Conservation (phyloP, 2,329 filamentous ascomycete genomes). For the Botrytis sinoallii region DNA sequence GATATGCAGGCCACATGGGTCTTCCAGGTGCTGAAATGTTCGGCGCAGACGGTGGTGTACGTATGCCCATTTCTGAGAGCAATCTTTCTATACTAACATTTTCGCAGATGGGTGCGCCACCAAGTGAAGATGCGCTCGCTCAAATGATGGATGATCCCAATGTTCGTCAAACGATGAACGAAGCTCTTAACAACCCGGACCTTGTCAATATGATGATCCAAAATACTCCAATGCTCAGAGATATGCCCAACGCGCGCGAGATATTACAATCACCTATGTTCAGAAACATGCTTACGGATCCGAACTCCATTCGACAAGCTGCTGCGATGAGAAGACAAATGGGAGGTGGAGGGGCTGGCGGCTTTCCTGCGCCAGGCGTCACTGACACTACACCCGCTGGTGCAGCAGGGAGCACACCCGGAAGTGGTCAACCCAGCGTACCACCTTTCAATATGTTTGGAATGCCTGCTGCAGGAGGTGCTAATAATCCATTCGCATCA, state of each 20-base stretch:
- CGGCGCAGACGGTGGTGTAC: conserved; percentile 88
- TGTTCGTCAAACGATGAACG: conserved; percentile 83
- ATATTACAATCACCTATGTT: conserved; percentile 87
- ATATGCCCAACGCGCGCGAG: conserved; percentile 70
- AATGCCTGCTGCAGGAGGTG: conserved; percentile 37
- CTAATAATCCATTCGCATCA: conserved; percentile 58
- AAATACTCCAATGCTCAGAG: conserved; percentile 77
- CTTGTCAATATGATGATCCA: conserved; percentile 95
- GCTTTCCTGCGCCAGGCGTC: conserved; percentile 86
- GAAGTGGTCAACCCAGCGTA: conserved; percentile 24
- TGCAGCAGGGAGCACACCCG: conserved; percentile 36
- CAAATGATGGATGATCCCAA: conserved; percentile 86
- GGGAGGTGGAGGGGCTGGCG: conserved; percentile 49
- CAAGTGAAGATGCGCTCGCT: conserved; percentile 74
- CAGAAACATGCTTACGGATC: conserved; percentile 89
- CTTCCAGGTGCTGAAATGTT: conserved; percentile 86
- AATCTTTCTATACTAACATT: conserved; percentile 27
- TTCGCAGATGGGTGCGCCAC: conserved; percentile 82
- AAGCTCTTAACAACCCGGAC: conserved; percentile 91
- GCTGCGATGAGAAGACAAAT: conserved; percentile 77
- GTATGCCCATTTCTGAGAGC: conserved; percentile 40
- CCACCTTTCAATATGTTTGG: conserved; percentile 32
- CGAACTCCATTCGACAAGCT: conserved; percentile 76
- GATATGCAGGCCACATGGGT: conserved; percentile 88
- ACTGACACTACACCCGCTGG: conserved; percentile 74